Evolutionary conservation across 2,329 filamentous ascomycete genomes (phyloP), one percentile per base, ranked within the genome.

Genomic region (Arthrobotrys sinensis): DNA sequence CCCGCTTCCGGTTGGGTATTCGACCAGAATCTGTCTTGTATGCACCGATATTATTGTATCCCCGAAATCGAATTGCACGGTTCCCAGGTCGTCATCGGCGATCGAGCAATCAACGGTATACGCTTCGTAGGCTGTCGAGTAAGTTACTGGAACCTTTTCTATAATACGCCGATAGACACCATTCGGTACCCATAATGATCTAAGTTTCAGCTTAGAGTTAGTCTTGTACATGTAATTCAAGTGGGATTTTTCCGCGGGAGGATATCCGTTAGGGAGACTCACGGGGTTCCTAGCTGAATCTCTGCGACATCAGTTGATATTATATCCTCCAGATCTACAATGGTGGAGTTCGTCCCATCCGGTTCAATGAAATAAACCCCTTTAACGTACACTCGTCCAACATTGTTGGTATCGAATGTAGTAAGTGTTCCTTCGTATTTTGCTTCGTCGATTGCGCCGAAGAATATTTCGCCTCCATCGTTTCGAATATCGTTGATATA

Each of bases 271-370:
- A 4, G n/a, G 7, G 4, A 16, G 48, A 60, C 67, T 53, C 46
- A 78, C 75, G 75, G 75, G 1, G 75, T 78, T 6, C 75, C 75
- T 5, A 78, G 43, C 21, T 78, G 75, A 28, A 78, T 66, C 28
- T 78, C 75, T n/a, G 52, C 75, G 24, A 78, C 46, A 10, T 63
- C 12, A 12, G 36, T 24, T 5, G 62, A 16, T 11, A n/a, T 7
- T 19, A 55, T 28, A 1, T 53, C 32, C 16, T 19, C 19, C 12
- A 40, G 48, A 48, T 62, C 45, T 11, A 43, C 67, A 8, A 78
- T 24, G 11, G 60, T 70, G 4, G 65, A 38, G 21, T 78, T 78
- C 24, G 43, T 67, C 19, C 75, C 75, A 32, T 67, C 46, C 6
- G 60, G 50, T 3, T 12, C 57, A 32, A 72, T 68, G 34, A 45